Evolutionary conservation across 1,139 yeast species (phyloP).

Genomic region (Blastobotrys proliferans): DNA sequence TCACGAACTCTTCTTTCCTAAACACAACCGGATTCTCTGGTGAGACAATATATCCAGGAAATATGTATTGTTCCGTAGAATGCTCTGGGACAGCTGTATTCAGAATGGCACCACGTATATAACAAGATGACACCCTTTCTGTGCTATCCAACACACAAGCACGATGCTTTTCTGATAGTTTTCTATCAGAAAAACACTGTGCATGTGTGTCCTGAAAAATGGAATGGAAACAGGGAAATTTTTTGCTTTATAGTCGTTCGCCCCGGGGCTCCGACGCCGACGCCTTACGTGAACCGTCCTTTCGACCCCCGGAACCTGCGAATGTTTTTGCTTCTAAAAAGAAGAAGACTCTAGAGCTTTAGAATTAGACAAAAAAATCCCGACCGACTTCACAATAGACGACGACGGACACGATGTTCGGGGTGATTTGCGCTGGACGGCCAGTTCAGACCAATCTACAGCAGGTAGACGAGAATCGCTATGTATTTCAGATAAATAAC

Average conservation of each 20-base stretch:
- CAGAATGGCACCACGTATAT: slow-evolving; percentile 4
- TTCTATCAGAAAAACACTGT: no score
- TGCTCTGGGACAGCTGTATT: slow-evolving; percentile 15
- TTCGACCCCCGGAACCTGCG: no score
- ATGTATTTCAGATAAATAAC: slow-evolving; percentile 56
- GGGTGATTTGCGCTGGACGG: slow-evolving; percentile 45
- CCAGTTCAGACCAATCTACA: slow-evolving; percentile 39
- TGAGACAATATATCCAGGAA: slow-evolving; percentile 13
- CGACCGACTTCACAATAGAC: no score
- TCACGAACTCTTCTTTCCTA: slow-evolving; percentile 18
- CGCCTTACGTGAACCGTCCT: no score
- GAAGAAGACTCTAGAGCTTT: not conserved
- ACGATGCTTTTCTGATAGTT: no score
- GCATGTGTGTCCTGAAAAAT: no score
- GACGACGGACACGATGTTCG: slow-evolving; percentile 43
- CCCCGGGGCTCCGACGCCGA: no score
- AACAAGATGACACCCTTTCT: no score
- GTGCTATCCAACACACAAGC: no score
- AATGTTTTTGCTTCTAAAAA: not conserved
- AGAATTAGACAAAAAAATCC: no score
- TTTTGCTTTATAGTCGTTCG: no score
- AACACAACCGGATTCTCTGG: slow-evolving; percentile 15
- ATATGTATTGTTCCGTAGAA: slow-evolving; percentile 18
- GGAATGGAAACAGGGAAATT: no score
- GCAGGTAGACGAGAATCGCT: slow-evolving; percentile 62